phyloP scores from a whole-genome alignment of 805 yeast genomes.

The Ascoidea rubescens region DNA sequence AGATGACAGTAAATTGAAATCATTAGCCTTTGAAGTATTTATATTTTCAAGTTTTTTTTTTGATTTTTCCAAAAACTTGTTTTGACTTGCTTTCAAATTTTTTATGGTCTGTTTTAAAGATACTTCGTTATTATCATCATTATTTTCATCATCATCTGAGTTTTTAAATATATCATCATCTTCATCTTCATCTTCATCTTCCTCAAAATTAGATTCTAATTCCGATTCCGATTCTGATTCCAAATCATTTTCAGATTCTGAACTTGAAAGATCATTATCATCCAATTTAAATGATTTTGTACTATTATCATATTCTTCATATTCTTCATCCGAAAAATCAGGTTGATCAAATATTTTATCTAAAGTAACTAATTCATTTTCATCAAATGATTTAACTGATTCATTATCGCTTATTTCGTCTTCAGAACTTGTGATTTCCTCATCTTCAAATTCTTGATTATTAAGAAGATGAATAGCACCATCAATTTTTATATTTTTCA shows the following conservation, averaged over 20 bases:
- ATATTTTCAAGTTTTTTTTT: conserved; percentile 37
- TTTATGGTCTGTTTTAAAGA: conserved; percentile 32
- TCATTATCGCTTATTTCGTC: conserved; percentile 11
- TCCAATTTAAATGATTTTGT: conserved; percentile 3
- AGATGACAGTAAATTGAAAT: conserved; percentile 46
- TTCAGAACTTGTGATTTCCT: conserved; percentile 5
- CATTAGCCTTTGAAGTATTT: conserved; percentile 44
- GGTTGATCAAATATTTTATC: conserved; percentile 8
- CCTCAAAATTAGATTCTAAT: conserved; percentile 13
- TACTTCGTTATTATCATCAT: conserved; percentile 16
- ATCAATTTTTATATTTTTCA: no score
- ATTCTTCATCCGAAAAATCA: conserved; percentile 10
- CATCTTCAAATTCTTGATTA: conserved; percentile 4
- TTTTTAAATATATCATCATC: conserved; percentile 9
- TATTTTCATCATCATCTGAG: conserved; percentile 14
- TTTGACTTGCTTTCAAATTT: conserved; percentile 22
- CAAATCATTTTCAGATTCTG: conserved; percentile 11
- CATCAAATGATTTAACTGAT: conserved; percentile 6
- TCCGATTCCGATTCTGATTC: conserved; percentile 12
- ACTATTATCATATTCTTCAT: conserved; percentile 3
- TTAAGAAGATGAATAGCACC: not conserved
- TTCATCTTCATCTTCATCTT: conserved; percentile 16
- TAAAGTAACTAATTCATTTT: conserved; percentile 9
- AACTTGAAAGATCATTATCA: conserved; percentile 7
- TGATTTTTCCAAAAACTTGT: conserved; percentile 17